Evolutionary conservation across 352 stramenopile species (phyloP), one percentile per base, ranked within the genome.

Genomic region (Hyphochytrium catenoides): DNA sequence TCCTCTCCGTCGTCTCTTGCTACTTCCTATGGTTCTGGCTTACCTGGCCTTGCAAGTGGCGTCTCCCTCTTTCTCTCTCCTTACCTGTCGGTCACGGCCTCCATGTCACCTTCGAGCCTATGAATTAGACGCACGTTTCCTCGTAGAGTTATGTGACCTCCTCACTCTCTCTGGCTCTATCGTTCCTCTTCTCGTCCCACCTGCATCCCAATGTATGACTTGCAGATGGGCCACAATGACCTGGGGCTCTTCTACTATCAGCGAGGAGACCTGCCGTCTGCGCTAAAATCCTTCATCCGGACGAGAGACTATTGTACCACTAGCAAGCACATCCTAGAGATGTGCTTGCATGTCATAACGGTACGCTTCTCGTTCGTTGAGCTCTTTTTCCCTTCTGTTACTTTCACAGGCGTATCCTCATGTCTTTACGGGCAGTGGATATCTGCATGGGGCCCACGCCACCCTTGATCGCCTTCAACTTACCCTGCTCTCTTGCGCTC

Each of bases 271-370:
- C 39, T 86, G 6, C 46, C 56, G 4, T 49, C 66, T 24, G 66
- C 71, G 12, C 43, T 86, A 19, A 78, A 79, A 50, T 79, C 67
- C 54, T 83, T 74, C 42, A 64, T 68, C 7, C 68, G 83, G 47
- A 66, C 71, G 7, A 56, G 73, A 4, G 74, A 88, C 50, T 88
- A 88, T 34, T 86, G 74, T 57, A 86, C 72, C 26, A 77, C 72
- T 20, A 64, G 79, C 46, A 78, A 78, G 31, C 71, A 86, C 52
- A 77, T 79, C 55, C 51, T 84, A 22, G 68, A 85, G 36, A 86
- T 84, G 67, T 84, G 67, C 37, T 46, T 88, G 11, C 83, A 85
- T 36, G 66, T 88, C 16, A 76, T 77, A 51, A 76, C 75, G 57
- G 69, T 81, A 38, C 4, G 25, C 1, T 17, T 31, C 26, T 44